Evolutionary conservation across 2,329 filamentous ascomycete species (phyloP).

Genomic region (Tolypocladium capitatum): DNA sequence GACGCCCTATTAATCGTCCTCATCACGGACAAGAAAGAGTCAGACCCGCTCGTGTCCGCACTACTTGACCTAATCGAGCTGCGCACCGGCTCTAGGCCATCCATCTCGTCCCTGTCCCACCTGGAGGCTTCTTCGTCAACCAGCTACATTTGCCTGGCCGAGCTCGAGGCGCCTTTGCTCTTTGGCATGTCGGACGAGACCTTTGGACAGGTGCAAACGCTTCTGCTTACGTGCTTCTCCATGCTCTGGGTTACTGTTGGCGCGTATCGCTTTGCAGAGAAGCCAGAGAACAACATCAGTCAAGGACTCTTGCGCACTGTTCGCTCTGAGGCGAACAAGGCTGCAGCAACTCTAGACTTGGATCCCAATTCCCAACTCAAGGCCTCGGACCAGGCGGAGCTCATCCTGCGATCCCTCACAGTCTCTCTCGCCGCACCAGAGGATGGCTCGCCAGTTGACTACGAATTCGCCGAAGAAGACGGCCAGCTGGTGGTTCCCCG

Average conservation of each 20-base stretch:
- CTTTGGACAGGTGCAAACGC: slow-evolving; percentile 23
- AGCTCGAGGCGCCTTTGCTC: slow-evolving; percentile 30
- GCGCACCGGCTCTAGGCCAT: slow-evolving; percentile 8
- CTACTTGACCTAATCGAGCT: slow-evolving; percentile 11
- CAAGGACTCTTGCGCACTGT: slow-evolving; percentile 31
- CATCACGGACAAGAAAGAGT: slow-evolving; percentile 9
- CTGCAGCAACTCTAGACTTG: slow-evolving; percentile 31
- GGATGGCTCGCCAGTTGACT: slow-evolving; percentile 11
- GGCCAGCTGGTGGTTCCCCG: slow-evolving; percentile 16
- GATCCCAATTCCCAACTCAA: slow-evolving; percentile 22
- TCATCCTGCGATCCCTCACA: slow-evolving; percentile 16
- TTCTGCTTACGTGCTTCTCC: slow-evolving; percentile 20
- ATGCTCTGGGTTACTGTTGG: slow-evolving; percentile 27
- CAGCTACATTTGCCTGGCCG: slow-evolving; percentile 26
- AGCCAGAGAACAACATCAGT: slow-evolving; percentile 29
- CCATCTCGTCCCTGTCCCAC: slow-evolving; percentile 7
- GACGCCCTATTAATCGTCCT: slow-evolving; percentile 12
- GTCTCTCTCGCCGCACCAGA: slow-evolving; percentile 8
- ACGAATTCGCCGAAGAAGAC: slow-evolving; percentile 15
- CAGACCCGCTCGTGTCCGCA: slow-evolving; percentile 7
- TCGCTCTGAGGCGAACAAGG: slow-evolving; percentile 31
- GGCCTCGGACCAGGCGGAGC: slow-evolving; percentile 14
- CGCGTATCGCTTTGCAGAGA: slow-evolving; percentile 21
- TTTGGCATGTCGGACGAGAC: slow-evolving; percentile 22
- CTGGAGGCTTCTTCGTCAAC: slow-evolving; percentile 5